phyloP scores from a whole-genome alignment of 2,329 filamentous ascomycete species.

The Aspergillus oerlinghausenensis region DNA sequence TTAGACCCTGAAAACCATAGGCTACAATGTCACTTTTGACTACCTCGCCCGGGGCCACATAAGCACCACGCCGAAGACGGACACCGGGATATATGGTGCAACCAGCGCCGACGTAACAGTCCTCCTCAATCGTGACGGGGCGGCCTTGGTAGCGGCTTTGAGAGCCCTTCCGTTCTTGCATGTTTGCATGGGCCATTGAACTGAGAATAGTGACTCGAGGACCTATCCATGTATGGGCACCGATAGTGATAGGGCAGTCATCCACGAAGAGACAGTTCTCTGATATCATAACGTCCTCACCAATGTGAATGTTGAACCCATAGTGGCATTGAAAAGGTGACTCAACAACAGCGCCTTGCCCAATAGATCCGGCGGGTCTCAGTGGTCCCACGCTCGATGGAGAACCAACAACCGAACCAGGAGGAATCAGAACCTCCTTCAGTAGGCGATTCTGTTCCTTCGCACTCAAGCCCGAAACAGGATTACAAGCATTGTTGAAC shows the following conservation, averaged over 20 bases:
- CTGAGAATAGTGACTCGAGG: slow-evolving; percentile 85
- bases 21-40: slow-evolving; percentile 41
- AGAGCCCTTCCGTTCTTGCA: slow-evolving; percentile 67
- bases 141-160: slow-evolving; percentile 67
- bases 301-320: slow-evolving; percentile 89
- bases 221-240: slow-evolving; percentile 64
- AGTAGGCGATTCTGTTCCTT: slow-evolving; percentile 39
- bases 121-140: slow-evolving; percentile 69
- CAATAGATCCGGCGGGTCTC: slow-evolving; percentile 58
- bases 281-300: slow-evolving; percentile 77
- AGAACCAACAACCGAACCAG: slow-evolving; percentile 34
- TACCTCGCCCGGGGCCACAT: slow-evolving; percentile 43
- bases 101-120: slow-evolving; percentile 61
- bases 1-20: slow-evolving; percentile 40
- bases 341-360: slow-evolving; percentile 73
- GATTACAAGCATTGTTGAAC: slow-evolving; percentile 81
- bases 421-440: slow-evolving; percentile 36
- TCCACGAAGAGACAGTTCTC: slow-evolving; percentile 83
- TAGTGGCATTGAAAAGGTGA: slow-evolving; percentile 91
- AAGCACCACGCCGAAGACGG: slow-evolving; percentile 37
- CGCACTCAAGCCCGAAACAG: slow-evolving; percentile 63
- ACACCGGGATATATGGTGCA: slow-evolving; percentile 54
- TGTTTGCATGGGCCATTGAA: slow-evolving; percentile 66
- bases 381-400: slow-evolving; percentile 50
- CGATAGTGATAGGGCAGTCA: slow-evolving; percentile 76